Conservation (phyloP, 768 basidiomycete genomes). For the Pholiota conissans region DNA sequence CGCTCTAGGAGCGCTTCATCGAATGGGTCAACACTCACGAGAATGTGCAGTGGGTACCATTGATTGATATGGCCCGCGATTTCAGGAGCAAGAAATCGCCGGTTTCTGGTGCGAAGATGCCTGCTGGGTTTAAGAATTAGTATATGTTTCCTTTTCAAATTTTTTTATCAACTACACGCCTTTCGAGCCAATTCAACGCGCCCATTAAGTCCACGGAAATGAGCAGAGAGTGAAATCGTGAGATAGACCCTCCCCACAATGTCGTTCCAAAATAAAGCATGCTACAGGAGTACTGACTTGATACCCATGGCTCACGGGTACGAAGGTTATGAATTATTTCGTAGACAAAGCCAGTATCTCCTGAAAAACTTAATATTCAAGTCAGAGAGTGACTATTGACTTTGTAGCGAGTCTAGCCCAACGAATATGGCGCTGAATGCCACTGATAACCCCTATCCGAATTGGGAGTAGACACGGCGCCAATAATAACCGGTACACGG, state of each 20-base stretch:
- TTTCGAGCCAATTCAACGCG: not conserved
- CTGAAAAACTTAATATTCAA: too few species aligned
- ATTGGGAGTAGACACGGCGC: not conserved
- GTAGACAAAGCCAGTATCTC: too few species aligned
- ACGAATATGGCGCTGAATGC: too few species aligned
- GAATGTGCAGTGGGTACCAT: conserved; percentile 68
- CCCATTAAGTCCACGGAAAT: not conserved
- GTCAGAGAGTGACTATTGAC: too few species aligned
- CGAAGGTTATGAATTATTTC: too few species aligned
- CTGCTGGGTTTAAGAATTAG: conserved; percentile 36
- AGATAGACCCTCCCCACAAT: not conserved
- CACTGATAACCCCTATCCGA: not conserved
- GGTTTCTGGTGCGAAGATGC: conserved; percentile 53
- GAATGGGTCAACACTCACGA: conserved; percentile 74
- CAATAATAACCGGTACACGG: not conserved
- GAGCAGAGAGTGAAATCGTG: not conserved
- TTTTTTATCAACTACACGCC: not conserved
- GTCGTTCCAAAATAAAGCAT: too few species aligned
- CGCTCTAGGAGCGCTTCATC: conserved; percentile 64
- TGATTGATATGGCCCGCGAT: conserved; percentile 66
- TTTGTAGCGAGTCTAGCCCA: too few species aligned
- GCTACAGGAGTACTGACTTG: too few species aligned
- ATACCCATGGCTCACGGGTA: too few species aligned
- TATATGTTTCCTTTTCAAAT: not conserved
- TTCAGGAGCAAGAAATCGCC: conserved; percentile 56